These are phyloP conservation scores for Apophysomyces trapeziformis DNA, from an alignment of 371 early-diverging fungal species.

Conservation along the genomic window DNA sequence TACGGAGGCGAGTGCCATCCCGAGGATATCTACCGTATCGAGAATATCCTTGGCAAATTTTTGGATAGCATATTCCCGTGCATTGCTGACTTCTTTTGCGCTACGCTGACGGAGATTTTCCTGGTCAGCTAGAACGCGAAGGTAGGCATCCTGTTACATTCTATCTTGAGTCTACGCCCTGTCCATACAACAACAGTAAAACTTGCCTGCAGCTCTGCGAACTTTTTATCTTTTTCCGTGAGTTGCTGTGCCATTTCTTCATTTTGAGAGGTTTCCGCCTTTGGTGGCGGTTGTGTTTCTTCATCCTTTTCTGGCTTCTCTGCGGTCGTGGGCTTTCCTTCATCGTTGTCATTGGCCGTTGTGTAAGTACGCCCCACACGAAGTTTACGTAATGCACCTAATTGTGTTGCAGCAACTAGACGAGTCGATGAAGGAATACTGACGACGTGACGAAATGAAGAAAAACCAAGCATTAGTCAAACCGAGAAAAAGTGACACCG, in stretches of 20 bases:
- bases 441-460: conserved; percentile 22
- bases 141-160: conserved; percentile 54
- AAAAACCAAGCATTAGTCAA: conserved; percentile 9
- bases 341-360: conserved; percentile 30
- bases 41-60: conserved; percentile 93
- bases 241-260: conserved; percentile 40
- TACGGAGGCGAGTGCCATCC: conserved; percentile 77
- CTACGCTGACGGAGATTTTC: conserved; percentile 88
- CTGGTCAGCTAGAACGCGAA: conserved; percentile 88
- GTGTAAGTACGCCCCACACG: conserved; percentile 30
- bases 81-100: conserved; percentile 74
- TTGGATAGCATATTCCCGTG: conserved; percentile 80
- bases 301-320: conserved; percentile 19
- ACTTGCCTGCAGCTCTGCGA: conserved; percentile 78
- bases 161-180: too few species aligned
- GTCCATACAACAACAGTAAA: too few species aligned
- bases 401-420: too few species aligned
- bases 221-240: conserved; percentile 79
- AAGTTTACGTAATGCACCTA: too few species aligned
- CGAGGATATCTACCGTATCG: conserved; percentile 83
- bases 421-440: conserved; percentile 3
- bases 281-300: conserved; percentile 8
- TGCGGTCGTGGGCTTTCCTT: background rate
- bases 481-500: too few species aligned
- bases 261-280: conserved; percentile 18